Evolutionary conservation across 331 rosid species (phyloP).

Genomic region (Quercus phellos): DNA sequence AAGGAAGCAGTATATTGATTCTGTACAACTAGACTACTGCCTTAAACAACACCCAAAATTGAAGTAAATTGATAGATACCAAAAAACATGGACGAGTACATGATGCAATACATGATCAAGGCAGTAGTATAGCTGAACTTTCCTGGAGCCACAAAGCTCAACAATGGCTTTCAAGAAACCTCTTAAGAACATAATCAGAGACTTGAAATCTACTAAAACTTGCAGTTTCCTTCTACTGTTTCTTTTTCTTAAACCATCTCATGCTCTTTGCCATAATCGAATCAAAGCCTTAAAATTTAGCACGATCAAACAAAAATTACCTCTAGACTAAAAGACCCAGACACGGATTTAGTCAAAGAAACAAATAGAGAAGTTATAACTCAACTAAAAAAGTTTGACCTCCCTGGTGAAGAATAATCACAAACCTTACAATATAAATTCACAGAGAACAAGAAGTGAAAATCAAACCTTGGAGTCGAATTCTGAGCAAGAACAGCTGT

Average conservation of each 20-base stretch:
- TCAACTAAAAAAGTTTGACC: conserved; percentile 7
- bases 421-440: not conserved
- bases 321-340: conserved; percentile 16
- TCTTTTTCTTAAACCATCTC: not conserved
- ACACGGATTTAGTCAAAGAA: not conserved
- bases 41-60: not conserved
- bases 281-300: not conserved
- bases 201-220: too few relatives aligned
- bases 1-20: not conserved
- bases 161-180: not conserved
- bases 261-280: conserved; percentile 1
- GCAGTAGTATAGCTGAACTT: not conserved
- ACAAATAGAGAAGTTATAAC: not conserved
- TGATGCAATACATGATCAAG: not conserved
- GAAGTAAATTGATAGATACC: not conserved
- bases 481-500: not conserved
- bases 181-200: not conserved
- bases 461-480: not conserved
- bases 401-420: not conserved
- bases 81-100: not conserved
- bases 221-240: not conserved
- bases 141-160: not conserved
- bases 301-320: not conserved
- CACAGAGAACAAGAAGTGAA: conserved; percentile 6
- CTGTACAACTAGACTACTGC: not conserved